phyloP scores from a whole-genome alignment of 371 early-diverging fungal genomes.

The Actinomortierella ambigua region DNA sequence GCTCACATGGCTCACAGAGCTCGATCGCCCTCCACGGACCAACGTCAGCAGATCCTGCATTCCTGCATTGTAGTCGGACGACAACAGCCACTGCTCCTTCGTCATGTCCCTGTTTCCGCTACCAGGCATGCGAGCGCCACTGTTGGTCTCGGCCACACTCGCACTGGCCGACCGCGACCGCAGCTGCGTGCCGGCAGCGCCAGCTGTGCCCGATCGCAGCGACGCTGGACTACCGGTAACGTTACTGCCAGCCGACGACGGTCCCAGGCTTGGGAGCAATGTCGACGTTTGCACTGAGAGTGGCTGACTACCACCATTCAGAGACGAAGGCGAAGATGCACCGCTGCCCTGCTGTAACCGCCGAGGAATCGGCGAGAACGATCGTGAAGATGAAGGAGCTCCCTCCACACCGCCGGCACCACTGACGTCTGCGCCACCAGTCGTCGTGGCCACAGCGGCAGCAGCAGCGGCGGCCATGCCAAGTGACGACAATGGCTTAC shows the following conservation, averaged over 20 bases:
- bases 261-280: not conserved
- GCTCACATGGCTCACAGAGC: slow-evolving; percentile 29
- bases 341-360: slow-evolving; percentile 25
- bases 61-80: slow-evolving; percentile 42
- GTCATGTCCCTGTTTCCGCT: slow-evolving; percentile 3
- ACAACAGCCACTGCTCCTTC: slow-evolving; percentile 40
- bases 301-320: slow-evolving; percentile 5
- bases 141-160: slow-evolving; percentile 22
- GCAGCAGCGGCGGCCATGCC: too few species aligned
- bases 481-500: too few species aligned
- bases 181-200: slow-evolving; percentile 6
- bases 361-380: slow-evolving; percentile 34
- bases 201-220: slow-evolving; percentile 12
- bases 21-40: slow-evolving; percentile 40
- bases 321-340: slow-evolving; percentile 14
- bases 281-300: slow-evolving; percentile 9
- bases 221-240: slow-evolving; percentile 8
- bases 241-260: slow-evolving; percentile 6
- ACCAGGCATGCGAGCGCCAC: not conserved
- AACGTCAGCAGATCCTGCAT: slow-evolving; percentile 44
- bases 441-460: too few species aligned
- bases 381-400: slow-evolving; percentile 9
- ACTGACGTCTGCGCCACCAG: too few species aligned
- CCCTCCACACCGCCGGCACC: not conserved
- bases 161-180: slow-evolving; percentile 33